phyloP scores from a whole-genome alignment of 352 stramenopile genomes.

The Phytopythium montanum region DNA sequence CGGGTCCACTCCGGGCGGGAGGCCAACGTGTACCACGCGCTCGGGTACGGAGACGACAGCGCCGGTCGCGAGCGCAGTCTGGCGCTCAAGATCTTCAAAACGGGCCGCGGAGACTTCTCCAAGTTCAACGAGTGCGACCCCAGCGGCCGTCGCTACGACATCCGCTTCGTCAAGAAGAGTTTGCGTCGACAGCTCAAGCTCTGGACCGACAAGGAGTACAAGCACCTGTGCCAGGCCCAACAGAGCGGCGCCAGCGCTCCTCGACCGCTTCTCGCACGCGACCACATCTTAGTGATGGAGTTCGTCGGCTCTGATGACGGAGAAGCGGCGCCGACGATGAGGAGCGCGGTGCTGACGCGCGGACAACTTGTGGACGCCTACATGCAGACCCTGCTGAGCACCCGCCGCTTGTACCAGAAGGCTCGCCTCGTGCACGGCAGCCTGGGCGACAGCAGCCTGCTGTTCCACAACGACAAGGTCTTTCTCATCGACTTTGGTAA shows the following conservation, averaged over 20 bases:
- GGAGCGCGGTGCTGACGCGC: constrained; percentile 41
- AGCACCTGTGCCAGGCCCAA: constrained; percentile 30
- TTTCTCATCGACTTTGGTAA: constrained; percentile 83
- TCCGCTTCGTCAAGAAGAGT: constrained; percentile 53
- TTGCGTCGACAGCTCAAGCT: constrained; percentile 58
- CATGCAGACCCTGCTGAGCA: constrained; percentile 30
- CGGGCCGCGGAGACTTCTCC: constrained; percentile 38
- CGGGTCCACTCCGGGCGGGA: constrained; percentile 43
- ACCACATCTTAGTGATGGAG: constrained; percentile 50
- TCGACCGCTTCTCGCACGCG: constrained; percentile 32
- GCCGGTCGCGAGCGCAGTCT: constrained; percentile 18
- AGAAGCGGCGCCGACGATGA: constrained; percentile 28
- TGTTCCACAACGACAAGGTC: constrained; percentile 53
- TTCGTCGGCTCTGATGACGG: constrained; percentile 44
- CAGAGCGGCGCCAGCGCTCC: constrained; percentile 29
- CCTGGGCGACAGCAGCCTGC: constrained; percentile 55
- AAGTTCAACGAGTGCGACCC: constrained; percentile 46
- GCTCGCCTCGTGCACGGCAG: constrained; percentile 53
- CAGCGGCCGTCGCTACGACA: constrained; percentile 43
- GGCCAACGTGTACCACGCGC: constrained; percentile 47
- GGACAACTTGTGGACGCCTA: constrained; percentile 39
- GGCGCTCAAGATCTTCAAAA: constrained; percentile 78
- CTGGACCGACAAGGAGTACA: constrained; percentile 48
- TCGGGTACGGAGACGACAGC: constrained; percentile 19
- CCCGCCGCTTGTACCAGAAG: constrained; percentile 47